Conservation (phyloP, 2,329 filamentous ascomycete species). For the Hypoxylon sp. region DNA sequence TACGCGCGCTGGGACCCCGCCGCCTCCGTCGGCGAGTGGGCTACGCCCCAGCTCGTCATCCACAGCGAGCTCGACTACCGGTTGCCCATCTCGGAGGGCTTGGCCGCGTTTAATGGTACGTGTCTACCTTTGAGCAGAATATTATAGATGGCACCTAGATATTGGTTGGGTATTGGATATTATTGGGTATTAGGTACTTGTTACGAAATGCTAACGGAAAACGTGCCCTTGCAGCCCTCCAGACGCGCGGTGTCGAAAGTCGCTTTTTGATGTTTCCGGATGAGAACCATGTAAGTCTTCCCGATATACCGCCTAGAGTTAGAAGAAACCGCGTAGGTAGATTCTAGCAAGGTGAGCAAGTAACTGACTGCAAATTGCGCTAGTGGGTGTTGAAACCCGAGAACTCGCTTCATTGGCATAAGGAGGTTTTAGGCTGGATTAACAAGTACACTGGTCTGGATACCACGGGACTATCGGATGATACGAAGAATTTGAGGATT, state of each 20-base stretch:
- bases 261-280: slow-evolving; percentile 85
- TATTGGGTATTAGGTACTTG: not conserved
- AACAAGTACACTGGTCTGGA: slow-evolving; percentile 71
- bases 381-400: slow-evolving; percentile 93
- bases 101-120: slow-evolving; percentile 81
- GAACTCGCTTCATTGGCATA: slow-evolving; percentile 92
- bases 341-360: slow-evolving; percentile 8
- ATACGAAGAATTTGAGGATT: slow-evolving; percentile 43
- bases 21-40: slow-evolving; percentile 77
- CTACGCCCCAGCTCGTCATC: slow-evolving; percentile 87
- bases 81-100: slow-evolving; percentile 85
- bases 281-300: slow-evolving; percentile 71
- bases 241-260: slow-evolving; percentile 81
- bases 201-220: slow-evolving; percentile 13
- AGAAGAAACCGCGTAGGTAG: not conserved
- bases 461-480: slow-evolving; percentile 46
- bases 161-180: not conserved
- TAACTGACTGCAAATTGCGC: slow-evolving; percentile 74
- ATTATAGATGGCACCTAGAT: not conserved
- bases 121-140: not conserved
- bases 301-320: not conserved
- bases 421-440: slow-evolving; percentile 85
- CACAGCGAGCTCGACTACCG: slow-evolving; percentile 94
- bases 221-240: slow-evolving; percentile 68
- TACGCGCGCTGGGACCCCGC: slow-evolving; percentile 82